Base-by-base conservation (phyloP, 805 yeast genomes). In the Yamadazyma sp. region DNA sequence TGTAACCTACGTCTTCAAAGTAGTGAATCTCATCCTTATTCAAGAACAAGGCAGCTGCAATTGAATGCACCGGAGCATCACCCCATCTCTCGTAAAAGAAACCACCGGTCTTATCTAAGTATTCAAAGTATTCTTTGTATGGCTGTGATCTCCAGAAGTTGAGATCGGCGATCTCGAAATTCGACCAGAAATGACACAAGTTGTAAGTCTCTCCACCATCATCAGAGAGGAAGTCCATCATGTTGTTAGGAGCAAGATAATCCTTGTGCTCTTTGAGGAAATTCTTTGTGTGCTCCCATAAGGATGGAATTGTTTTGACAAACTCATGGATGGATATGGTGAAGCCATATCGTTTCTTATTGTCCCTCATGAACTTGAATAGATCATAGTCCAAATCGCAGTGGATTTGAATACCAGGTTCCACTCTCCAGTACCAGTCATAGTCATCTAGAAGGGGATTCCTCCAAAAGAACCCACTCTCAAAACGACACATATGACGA, bases 71-170 rank as follows among this genome's bases (percentile, higher is more conserved):
- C 22, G 96, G 96, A 15, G 95, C 95, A 62, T 87, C 96, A 50
- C 95, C 95, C 96, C 95, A 86, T 63, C 95, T 75, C 68, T 84
- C 89, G 61, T 87, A 88, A 67, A 84, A 88, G 67, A 88, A 88
- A n/a, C 95, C 95, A 58, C 96, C 95, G 11, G 82, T 75, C 45
- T 75, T 60, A 62, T 88, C 95, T 53, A 88, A 73, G 50, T 72
- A 66, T 13, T 84, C 83, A 51, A 88, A 88, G 60, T 82, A 88
- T 41, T 75, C 71, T 31, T 61, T 50, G 57, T 88, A 88, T 6
- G 86, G 86, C 37, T 80, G 77, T 12, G 77, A 60, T 57, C 93
- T 73, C 87, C 88, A 85, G 59, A 87, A 77, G 39, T 77, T 73
- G 59, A 86, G 70, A 38, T 79, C 75, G 6, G 83, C 95, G 54